These are phyloP conservation scores for Ichthyophonus hoferi DNA, from an alignment of 208 protist species.

Conservation along the genomic window DNA sequence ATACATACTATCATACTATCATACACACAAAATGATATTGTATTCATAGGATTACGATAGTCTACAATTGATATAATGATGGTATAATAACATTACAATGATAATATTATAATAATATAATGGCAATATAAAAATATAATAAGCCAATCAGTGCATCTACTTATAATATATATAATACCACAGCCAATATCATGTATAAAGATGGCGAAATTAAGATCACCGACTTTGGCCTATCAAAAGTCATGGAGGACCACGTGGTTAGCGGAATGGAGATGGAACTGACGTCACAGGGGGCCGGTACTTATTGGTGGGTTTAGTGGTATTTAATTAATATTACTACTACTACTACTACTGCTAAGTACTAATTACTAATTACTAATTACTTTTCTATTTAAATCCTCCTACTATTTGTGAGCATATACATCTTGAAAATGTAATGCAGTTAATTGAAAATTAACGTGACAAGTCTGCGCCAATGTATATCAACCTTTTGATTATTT, in stretches of 20 bases:
- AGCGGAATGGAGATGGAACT: slow-evolving; percentile 74
- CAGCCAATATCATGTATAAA: slow-evolving; percentile 73
- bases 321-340: too few relatives aligned
- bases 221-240: slow-evolving; percentile 92
- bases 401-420: too few relatives aligned
- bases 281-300: slow-evolving; percentile 82
- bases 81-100: too few relatives aligned
- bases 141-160: background rate
- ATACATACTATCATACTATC: background rate
- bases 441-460: too few relatives aligned
- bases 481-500: too few relatives aligned
- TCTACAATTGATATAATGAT: too few relatives aligned
- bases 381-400: too few relatives aligned
- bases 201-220: slow-evolving; percentile 84
- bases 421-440: too few relatives aligned
- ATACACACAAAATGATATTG: background rate
- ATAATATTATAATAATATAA: too few relatives aligned
- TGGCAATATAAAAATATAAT: too few relatives aligned
- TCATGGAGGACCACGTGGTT: slow-evolving; percentile 64
- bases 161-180: background rate
- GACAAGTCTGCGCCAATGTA: too few relatives aligned
- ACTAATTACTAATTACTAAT: background rate
- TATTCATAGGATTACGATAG: slow-evolving; percentile 31
- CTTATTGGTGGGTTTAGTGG: slow-evolving; percentile 84
- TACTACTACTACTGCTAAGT: too few relatives aligned